Conservation (phyloP, 1,284 basidiomycete species). For the Ganoderma resinaceum region DNA sequence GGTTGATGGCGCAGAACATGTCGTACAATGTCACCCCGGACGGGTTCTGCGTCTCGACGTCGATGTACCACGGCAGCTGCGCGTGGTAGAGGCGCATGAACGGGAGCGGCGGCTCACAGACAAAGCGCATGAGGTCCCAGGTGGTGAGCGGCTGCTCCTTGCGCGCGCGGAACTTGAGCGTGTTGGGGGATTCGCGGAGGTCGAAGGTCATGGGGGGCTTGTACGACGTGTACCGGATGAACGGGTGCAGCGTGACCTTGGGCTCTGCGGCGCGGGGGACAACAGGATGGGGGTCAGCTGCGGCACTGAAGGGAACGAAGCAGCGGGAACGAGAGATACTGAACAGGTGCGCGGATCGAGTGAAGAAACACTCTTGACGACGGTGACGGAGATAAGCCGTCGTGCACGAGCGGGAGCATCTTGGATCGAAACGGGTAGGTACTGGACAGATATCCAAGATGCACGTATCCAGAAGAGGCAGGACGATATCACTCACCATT, state of each 20-base stretch:
- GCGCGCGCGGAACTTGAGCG: conserved; percentile 50
- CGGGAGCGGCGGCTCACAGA: conserved; percentile 51
- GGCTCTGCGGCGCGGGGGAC: conserved; percentile 18
- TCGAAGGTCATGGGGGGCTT: conserved; percentile 43
- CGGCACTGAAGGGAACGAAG: not conserved
- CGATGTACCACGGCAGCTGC: conserved; percentile 65
- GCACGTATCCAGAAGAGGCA: not conserved
- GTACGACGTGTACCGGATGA: conserved; percentile 42
- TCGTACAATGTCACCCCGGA: conserved; percentile 64
- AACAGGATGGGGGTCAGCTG: not conserved
- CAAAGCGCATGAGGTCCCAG: conserved; percentile 52
- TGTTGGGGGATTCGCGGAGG: conserved; percentile 42
- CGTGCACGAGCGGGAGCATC: not conserved
- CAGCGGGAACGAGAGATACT: not conserved
- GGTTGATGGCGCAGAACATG: conserved; percentile 50
- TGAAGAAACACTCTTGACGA: not conserved
- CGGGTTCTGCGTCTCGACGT: conserved; percentile 49
- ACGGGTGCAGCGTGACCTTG: conserved; percentile 41
- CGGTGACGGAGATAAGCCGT: not conserved
- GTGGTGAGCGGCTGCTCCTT: conserved; percentile 39
- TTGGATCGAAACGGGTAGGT: not conserved
- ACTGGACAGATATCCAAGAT: not conserved
- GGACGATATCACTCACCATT: not conserved
- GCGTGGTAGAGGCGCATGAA: conserved; percentile 58
- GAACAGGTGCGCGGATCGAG: conserved; percentile 3